Percentiles rank a stretch among this genome's conserved stretches.
Evolutionary conservation across 345 rosid genomes (phyloP).

Genomic region (Salix suchowensis): DNA sequence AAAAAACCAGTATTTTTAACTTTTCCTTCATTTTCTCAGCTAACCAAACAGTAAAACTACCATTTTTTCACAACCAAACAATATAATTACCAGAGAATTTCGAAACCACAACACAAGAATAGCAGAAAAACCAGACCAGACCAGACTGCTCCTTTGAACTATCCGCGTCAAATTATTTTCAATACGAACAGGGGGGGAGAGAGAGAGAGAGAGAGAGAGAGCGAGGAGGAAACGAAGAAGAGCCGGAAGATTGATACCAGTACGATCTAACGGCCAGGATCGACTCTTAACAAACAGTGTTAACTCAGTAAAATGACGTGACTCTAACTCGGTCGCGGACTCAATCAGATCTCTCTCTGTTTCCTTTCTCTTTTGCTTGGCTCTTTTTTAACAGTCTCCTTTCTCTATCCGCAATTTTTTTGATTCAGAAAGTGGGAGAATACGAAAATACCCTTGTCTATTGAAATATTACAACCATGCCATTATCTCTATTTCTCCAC

Average conservation of each 20-base stretch:
- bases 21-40: conserved; percentile 7
- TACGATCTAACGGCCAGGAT: conserved; percentile 28
- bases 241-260: conserved; percentile 24
- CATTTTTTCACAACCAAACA: background rate
- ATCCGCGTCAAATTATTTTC: background rate
- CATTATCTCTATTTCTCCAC: background rate
- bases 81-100: conserved; percentile 5
- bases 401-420: conserved; percentile 19
- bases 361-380: conserved; percentile 13
- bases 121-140: background rate
- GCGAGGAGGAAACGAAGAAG: background rate
- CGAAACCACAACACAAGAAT: background rate
- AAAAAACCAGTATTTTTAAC: background rate
- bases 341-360: conserved; percentile 42
- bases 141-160: conserved; percentile 5
- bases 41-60: conserved; percentile 14
- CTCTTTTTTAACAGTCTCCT: background rate
- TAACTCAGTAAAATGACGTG: conserved; percentile 18
- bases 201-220: background rate
- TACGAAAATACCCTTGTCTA: background rate
- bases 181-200: background rate
- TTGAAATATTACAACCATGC: background rate
- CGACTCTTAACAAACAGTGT: conserved; percentile 11
- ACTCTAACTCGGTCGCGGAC: conserved; percentile 30
- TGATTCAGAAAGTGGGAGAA: background rate